Evolutionary conservation across 176 grass and related monocot genomes (phyloP), one percentile per base, ranked within the genome.

Genomic region (Rhynchospora breviuscula): DNA sequence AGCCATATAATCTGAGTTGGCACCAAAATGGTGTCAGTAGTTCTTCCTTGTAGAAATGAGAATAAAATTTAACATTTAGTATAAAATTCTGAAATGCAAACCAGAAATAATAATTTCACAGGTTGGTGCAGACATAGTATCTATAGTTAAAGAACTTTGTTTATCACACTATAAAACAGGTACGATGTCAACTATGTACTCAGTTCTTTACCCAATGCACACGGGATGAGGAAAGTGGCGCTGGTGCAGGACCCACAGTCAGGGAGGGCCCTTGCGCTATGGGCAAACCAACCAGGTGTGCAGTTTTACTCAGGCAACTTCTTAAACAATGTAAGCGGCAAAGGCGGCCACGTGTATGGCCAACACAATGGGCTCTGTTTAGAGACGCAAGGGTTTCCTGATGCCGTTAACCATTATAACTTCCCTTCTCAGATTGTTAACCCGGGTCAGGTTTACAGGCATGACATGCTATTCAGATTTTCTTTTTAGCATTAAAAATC

Each of bases 401-500:
- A 97, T 66, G 89, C 91, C 25, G 91, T 97, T 79, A 97, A 97
- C 83, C 94, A 94, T 79, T 88, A 91, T 0, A 91, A 97, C 67
- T 92, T 97, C 75, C 94, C 94, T 64, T 96, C 91, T 1, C 73
- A 86, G 67, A 89, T 88, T 3, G 23, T 97, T 53, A 89, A 80
- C 74, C 88, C 90, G 0, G 90, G 94, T 2, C 80, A 93, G 86
- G 75, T 84, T 40, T 93, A 97, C 82, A 87, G 4, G 22, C 94
- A 97, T 67, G 84, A 87, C 59, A 97, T 97, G 91, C 8, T 86
- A 48, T 82, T 75, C 86, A 97, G 88, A 81, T 93, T 97, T 88
- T 91, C 85, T 0, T 92, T 82, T 78, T 90, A 88, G 59, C 12
- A 13, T 67, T n/a, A 23, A 46, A 69, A 18, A 70, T 70, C 46